phyloP scores from a whole-genome alignment of 2,329 filamentous ascomycete species.

The Penicillium sp. region DNA sequence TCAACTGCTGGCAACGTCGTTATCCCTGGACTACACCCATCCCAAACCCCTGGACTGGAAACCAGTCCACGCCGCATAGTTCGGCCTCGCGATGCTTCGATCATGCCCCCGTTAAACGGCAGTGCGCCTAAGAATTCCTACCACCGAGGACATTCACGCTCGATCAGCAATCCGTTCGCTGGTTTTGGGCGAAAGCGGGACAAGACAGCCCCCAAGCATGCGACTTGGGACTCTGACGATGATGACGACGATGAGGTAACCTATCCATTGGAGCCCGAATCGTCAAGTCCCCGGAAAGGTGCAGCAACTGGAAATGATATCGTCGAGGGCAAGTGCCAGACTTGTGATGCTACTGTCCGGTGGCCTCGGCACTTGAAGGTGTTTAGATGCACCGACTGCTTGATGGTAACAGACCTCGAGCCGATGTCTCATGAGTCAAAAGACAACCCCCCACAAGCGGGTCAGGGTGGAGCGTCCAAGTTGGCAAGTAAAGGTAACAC shows the following conservation, averaged over 20 bases:
- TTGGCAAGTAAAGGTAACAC: constrained; percentile 14
- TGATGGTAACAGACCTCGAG: constrained; percentile 78
- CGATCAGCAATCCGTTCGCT: constrained; percentile 75
- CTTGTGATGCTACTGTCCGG: constrained; percentile 74
- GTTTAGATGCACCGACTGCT: constrained; percentile 80
- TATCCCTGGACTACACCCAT: constrained; percentile 19
- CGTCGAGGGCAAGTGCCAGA: constrained; percentile 74
- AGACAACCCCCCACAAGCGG: constrained; percentile 4
- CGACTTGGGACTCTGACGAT: constrained; percentile 47
- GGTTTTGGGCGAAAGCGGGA: constrained; percentile 51
- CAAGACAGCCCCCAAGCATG: constrained; percentile 50
- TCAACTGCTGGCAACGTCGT: constrained; percentile 20
- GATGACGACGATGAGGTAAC: constrained; percentile 39
- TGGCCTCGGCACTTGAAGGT: constrained; percentile 72
- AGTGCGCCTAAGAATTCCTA: constrained; percentile 15
- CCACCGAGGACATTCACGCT: constrained; percentile 55
- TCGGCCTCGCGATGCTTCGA: constrained; percentile 27
- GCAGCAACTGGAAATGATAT: constrained; percentile 55
- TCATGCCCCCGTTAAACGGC: constrained; percentile 22
- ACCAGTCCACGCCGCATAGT: constrained; percentile 20
- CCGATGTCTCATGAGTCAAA: constrained; percentile 34
- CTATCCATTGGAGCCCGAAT: constrained; percentile 33
- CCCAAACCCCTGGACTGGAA: constrained; percentile 18
- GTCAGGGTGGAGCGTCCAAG: constrained; percentile 1
- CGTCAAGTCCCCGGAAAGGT: constrained; percentile 42